phyloP scores from a whole-genome alignment of 345 rosid species.

The Adansonia digitata region DNA sequence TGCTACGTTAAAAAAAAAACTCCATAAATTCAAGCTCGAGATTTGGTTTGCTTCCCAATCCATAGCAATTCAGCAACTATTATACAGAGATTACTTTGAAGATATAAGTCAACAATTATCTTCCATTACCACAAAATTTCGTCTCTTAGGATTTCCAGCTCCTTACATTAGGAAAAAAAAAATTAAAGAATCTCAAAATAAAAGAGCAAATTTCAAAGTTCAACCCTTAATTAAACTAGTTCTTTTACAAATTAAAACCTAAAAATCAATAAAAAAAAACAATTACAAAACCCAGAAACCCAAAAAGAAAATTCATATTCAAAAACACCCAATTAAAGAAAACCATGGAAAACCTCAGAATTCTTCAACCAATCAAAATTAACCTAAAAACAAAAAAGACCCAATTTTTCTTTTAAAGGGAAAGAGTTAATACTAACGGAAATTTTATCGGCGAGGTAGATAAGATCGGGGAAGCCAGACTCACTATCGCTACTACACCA shows the following conservation, averaged over 20 bases:
- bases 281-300: not conserved
- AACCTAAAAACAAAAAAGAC: not conserved
- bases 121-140: not conserved
- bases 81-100: not conserved
- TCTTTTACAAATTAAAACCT: not conserved
- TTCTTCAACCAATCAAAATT: not conserved
- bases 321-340: not conserved
- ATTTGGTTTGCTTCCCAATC: not conserved
- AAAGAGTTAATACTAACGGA: conserved; percentile 31
- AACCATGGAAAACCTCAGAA: not conserved
- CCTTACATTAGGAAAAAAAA: not conserved
- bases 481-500: conserved; percentile 86
- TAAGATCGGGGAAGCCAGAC: conserved; percentile 67
- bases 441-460: conserved; percentile 62
- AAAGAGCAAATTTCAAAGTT: not conserved
- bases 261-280: not conserved
- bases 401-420: not conserved
- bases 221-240: not conserved
- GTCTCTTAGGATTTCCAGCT: not conserved
- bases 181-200: not conserved
- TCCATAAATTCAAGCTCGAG: not conserved
- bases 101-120: not conserved
- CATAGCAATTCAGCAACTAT: not conserved
- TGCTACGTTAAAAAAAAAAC: not conserved
- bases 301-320: not conserved